These are phyloP conservation scores for Pseudogymnoascus sp. DNA, from an alignment of 2,329 filamentous ascomycete species.

Conservation along the genomic window DNA sequence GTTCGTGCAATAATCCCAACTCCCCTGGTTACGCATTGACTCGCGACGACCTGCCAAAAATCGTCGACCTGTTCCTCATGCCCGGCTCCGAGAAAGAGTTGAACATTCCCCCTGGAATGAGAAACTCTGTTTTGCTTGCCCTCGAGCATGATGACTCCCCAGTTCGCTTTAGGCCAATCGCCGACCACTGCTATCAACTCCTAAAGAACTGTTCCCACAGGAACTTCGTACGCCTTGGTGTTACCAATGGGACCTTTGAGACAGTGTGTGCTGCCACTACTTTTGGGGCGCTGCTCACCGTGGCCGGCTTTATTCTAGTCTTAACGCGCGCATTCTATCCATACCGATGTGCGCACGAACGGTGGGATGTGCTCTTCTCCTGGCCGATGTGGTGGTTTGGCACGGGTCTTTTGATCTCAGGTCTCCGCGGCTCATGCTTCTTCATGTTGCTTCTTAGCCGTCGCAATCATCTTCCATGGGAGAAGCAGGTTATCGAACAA, in stretches of 20 bases:
- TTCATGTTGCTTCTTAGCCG: constrained; percentile 39
- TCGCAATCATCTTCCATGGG: constrained; percentile 40
- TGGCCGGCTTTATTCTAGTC: constrained; percentile 33
- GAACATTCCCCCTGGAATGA: constrained; percentile 37
- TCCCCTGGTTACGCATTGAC: background rate
- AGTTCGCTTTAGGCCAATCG: constrained; percentile 33
- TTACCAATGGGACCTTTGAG: constrained; percentile 43
- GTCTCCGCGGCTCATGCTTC: constrained; percentile 39
- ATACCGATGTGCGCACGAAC: constrained; percentile 23
- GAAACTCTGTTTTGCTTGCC: constrained; percentile 30
- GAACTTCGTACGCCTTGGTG: constrained; percentile 44
- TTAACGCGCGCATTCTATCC: constrained; percentile 31
- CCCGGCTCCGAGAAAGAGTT: constrained; percentile 38
- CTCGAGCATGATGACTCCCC: constrained; percentile 31
- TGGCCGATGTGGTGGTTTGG: constrained; percentile 41
- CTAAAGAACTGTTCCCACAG: constrained; percentile 41
- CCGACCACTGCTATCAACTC: constrained; percentile 39
- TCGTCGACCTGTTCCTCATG: constrained; percentile 34
- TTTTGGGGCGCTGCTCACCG: constrained; percentile 34
- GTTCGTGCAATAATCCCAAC: background rate
- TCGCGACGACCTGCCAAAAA: constrained; percentile 31
- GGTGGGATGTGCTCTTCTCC: constrained; percentile 34
- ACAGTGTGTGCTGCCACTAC: constrained; percentile 39
- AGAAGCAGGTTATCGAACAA: constrained; percentile 22
- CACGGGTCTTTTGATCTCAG: constrained; percentile 35